Evolutionary conservation across 2,329 filamentous ascomycete species (phyloP).

Genomic region (Thelonectria blattea): DNA sequence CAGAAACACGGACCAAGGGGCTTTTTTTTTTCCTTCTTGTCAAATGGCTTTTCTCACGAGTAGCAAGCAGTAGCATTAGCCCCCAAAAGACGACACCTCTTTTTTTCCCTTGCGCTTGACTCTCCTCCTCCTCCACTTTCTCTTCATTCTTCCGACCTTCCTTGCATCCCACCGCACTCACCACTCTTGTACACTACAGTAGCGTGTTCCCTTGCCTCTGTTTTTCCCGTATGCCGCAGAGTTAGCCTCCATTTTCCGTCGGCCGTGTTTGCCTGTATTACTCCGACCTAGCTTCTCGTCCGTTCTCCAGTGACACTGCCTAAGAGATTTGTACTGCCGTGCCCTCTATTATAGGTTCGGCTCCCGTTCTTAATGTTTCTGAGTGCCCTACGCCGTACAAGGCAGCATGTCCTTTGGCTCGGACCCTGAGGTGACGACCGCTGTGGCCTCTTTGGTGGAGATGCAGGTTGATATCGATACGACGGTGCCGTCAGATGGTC

Average conservation of each 20-base stretch:
- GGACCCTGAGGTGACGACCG: conserved; percentile 4
- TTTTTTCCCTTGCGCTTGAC: neutral
- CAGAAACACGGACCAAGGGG: conserved; percentile 5
- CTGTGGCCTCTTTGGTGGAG: neutral
- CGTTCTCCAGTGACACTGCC: too few species aligned
- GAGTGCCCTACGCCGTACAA: conserved; percentile 1
- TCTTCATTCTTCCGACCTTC: neutral
- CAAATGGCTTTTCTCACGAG: neutral
- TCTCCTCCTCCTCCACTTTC: neutral
- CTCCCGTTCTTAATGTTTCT: neutral
- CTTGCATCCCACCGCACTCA: conserved; percentile 5
- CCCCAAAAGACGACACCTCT: neutral
- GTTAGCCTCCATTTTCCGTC: conserved; percentile 1
- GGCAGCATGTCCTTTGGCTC: conserved; percentile 10
- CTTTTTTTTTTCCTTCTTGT: neutral
- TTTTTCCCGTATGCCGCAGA: neutral
- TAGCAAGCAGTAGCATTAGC: neutral
- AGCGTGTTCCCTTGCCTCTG: neutral
- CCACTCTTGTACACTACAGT: conserved; percentile 12
- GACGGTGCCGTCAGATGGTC: conserved; percentile 15
- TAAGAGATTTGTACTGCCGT: neutral
- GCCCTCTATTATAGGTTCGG: neutral
- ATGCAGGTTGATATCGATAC: conserved; percentile 9
- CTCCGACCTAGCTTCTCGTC: neutral
- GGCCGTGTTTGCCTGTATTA: neutral